These are phyloP conservation scores for Sideroxylon spinosum DNA, from an alignment of 179 eudicot species.

Conservation along the genomic window DNA sequence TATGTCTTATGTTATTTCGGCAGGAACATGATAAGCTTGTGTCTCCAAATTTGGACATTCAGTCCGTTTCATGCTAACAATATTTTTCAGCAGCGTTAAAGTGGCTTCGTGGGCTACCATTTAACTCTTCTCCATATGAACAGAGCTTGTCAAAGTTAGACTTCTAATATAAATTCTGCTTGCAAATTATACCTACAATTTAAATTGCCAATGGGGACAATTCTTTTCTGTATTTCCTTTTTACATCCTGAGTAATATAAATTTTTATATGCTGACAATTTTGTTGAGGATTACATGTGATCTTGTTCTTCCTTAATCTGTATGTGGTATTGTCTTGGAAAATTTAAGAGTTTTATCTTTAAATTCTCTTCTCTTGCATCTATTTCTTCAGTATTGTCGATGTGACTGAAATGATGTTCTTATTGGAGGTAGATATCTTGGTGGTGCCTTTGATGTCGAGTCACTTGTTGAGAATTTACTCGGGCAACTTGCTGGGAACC, in stretches of 20 bases:
- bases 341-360: not conserved
- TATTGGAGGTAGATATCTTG: conserved; percentile 46
- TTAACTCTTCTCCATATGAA: not conserved
- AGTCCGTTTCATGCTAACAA: not conserved
- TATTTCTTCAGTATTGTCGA: not conserved
- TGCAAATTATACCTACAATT: not conserved
- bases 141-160: not conserved
- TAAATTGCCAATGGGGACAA: not conserved
- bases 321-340: not conserved
- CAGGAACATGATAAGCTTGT: too few species aligned
- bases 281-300: not conserved
- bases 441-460: conserved; percentile 74
- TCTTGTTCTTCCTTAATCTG: not conserved
- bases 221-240: not conserved
- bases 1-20: too few species aligned
- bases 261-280: not conserved
- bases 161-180: not conserved
- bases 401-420: not conserved
- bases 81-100: not conserved
- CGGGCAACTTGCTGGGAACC: conserved; percentile 59
- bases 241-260: not conserved
- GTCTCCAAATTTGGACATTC: not conserved
- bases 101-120: not conserved
- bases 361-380: not conserved
- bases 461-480: conserved; percentile 66